Percentiles rank a stretch among this genome's conserved stretches.
These are phyloP conservation scores for Zymoseptoria tritici DNA, from an alignment of 2,329 filamentous ascomycete genomes.

Conservation along the genomic window DNA sequence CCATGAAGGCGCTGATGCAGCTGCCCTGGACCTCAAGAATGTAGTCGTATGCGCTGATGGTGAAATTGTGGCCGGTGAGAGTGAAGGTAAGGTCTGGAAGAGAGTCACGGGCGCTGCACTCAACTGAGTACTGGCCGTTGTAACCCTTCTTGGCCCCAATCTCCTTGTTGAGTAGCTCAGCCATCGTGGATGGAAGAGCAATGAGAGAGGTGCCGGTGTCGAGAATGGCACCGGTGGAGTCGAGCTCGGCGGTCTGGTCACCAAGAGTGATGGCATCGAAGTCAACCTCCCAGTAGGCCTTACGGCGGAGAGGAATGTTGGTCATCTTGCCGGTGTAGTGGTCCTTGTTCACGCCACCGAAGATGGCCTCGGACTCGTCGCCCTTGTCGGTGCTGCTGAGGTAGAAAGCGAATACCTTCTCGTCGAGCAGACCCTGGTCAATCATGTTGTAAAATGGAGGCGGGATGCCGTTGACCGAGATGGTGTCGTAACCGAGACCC, in stretches of 20 bases:
- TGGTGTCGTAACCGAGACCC: slow-evolving; percentile 87
- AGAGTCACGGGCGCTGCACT: slow-evolving; percentile 73
- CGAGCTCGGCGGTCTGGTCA: slow-evolving; percentile 75
- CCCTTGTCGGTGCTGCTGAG: slow-evolving; percentile 67
- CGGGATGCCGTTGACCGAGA: slow-evolving; percentile 92
- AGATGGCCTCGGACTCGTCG: slow-evolving; percentile 75
- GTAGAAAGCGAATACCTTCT: slow-evolving; percentile 95
- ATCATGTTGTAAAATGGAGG: slow-evolving; percentile 97
- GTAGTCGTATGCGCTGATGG: slow-evolving; percentile 82
- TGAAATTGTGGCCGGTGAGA: slow-evolving; percentile 86
- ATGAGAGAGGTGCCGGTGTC: slow-evolving; percentile 98
- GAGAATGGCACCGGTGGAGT: slow-evolving; percentile 91
- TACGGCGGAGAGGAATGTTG: slow-evolving; percentile 90
- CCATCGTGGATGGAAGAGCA: slow-evolving; percentile 81
- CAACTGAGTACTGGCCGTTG: slow-evolving; percentile 92
- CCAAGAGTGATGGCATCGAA: slow-evolving; percentile 88
- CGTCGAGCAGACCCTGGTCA: slow-evolving; percentile 79
- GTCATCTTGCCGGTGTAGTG: slow-evolving; percentile 81
- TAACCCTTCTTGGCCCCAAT: slow-evolving; percentile 97
- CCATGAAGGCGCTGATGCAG: slow-evolving; percentile 97
- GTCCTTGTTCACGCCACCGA: slow-evolving; percentile 77
- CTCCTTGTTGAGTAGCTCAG: slow-evolving; percentile 93
- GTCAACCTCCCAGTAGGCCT: slow-evolving; percentile 99
- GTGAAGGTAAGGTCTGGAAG: slow-evolving; percentile 90
- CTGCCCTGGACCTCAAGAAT: slow-evolving; percentile 90